Conservation (phyloP, 768 basidiomycete species). For the Mycena polygramma region DNA sequence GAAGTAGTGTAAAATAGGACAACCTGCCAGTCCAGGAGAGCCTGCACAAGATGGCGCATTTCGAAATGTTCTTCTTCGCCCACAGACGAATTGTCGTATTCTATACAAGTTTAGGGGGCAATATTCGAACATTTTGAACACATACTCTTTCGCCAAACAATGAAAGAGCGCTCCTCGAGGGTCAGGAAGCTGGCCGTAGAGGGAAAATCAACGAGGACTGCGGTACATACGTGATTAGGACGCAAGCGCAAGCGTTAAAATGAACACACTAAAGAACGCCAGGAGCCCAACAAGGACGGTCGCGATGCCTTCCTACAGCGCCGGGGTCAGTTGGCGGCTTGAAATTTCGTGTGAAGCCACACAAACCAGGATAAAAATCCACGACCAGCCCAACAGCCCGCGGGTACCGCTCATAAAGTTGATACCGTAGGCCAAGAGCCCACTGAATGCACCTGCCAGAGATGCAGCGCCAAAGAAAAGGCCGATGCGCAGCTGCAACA, state of each 20-base stretch:
- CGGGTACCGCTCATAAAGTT: conserved; percentile 63
- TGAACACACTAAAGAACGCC: conserved; percentile 60
- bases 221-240: not conserved
- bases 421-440: conserved; percentile 69
- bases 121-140: not conserved
- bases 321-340: not conserved
- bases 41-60: conserved; percentile 64
- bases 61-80: conserved; percentile 75
- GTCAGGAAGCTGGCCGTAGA: conserved; percentile 71
- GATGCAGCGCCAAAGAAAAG: conserved; percentile 78
- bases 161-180: conserved; percentile 67
- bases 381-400: conserved; percentile 72
- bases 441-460: conserved; percentile 73
- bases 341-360: not conserved
- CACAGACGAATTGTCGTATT: conserved; percentile 68
- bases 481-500: conserved; percentile 70
- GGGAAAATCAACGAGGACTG: conserved; percentile 75
- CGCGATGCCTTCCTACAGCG: conserved; percentile 66
- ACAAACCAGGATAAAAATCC: conserved; percentile 62
- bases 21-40: conserved; percentile 76
- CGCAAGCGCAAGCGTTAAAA: not conserved
- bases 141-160: conserved; percentile 70
- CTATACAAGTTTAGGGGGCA: conserved; percentile 42
- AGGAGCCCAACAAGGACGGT: conserved; percentile 71
- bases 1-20: not conserved